Conservation (phyloP, 2,329 filamentous ascomycete species). For the Bisporella sp. region DNA sequence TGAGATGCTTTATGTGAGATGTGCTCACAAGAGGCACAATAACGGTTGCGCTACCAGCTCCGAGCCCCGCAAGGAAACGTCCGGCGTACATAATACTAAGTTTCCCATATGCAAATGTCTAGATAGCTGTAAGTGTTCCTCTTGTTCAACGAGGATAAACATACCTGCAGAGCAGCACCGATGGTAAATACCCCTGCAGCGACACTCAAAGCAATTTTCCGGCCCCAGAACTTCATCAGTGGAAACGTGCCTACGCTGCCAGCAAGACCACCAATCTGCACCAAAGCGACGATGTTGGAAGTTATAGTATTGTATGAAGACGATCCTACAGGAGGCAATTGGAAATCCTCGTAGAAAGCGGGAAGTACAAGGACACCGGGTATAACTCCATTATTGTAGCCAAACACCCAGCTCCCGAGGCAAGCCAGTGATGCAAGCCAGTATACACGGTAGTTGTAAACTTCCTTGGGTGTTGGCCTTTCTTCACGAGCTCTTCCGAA, state of each 20-base stretch:
- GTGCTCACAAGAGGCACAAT: slow-evolving; percentile 18
- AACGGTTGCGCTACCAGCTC: slow-evolving; percentile 18
- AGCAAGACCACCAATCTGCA: slow-evolving; percentile 56
- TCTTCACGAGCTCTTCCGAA: background rate
- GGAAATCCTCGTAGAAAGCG: slow-evolving; percentile 49
- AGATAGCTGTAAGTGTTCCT: too few relatives aligned
- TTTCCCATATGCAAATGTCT: background rate
- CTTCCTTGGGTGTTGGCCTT: background rate
- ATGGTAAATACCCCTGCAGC: slow-evolving; percentile 30
- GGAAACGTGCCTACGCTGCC: slow-evolving; percentile 45
- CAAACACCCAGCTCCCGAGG: background rate
- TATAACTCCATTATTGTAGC: slow-evolving; percentile 49
- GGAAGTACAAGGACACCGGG: slow-evolving; percentile 51
- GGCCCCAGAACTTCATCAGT: slow-evolving; percentile 34
- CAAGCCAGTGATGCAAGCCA: background rate
- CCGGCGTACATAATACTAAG: slow-evolving; percentile 34
- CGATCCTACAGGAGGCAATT: slow-evolving; percentile 35
- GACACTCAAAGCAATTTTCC: slow-evolving; percentile 33
- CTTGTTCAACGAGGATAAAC: slow-evolving; percentile 3
- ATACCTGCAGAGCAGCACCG: slow-evolving; percentile 19
- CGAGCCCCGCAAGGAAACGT: slow-evolving; percentile 32
- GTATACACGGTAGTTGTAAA: background rate
- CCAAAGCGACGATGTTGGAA: slow-evolving; percentile 54
- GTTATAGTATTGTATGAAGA: slow-evolving; percentile 29
- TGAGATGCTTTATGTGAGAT: too few relatives aligned